Percentiles rank a stretch among this genome's conserved stretches.
Conservation (phyloP, 192 early-diverging fungal species). For the Anaeromyces robustus region DNA sequence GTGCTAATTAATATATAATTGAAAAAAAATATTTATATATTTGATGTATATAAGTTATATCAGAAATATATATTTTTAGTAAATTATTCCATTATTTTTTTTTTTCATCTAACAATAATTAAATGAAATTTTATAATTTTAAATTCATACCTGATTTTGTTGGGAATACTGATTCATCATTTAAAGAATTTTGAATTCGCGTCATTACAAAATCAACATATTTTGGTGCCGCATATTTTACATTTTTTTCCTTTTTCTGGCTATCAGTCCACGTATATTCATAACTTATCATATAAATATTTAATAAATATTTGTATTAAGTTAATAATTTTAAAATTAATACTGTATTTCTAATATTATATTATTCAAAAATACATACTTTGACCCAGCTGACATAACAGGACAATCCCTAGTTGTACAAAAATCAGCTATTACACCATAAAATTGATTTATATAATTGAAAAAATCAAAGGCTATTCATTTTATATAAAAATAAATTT, state of each 20-base stretch:
- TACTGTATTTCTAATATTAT: too few relatives aligned
- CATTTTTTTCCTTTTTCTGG: slow-evolving; percentile 49
- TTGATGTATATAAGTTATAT: too few relatives aligned
- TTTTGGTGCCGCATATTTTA: slow-evolving; percentile 80
- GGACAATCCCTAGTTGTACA: slow-evolving; percentile 71
- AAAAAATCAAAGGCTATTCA: slow-evolving; percentile 74
- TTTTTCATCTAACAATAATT: too few relatives aligned
- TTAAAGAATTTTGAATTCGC: slow-evolving; percentile 67
- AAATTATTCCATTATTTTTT: too few relatives aligned
- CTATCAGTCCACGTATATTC: slow-evolving; percentile 92
- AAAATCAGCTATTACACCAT: slow-evolving; percentile 72
- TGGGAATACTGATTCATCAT: slow-evolving; percentile 83
- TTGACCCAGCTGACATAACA: slow-evolving; percentile 66
- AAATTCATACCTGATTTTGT: slow-evolving; percentile 85
- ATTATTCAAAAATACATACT: slow-evolving; percentile 32
- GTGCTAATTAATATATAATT: neutral
- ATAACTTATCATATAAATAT: slow-evolving; percentile 22
- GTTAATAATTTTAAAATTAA: too few relatives aligned
- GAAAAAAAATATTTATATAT: too few relatives aligned
- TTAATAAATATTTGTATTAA: too few relatives aligned
- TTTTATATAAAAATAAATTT: neutral
- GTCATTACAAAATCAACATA: slow-evolving; percentile 89
- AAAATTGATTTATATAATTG: slow-evolving; percentile 79
- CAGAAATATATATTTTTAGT: too few relatives aligned
- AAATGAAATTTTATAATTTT: too few relatives aligned